Evolutionary conservation across 2,329 filamentous ascomycete species (phyloP).

Genomic region (Atkinsonella hypoxylon): DNA sequence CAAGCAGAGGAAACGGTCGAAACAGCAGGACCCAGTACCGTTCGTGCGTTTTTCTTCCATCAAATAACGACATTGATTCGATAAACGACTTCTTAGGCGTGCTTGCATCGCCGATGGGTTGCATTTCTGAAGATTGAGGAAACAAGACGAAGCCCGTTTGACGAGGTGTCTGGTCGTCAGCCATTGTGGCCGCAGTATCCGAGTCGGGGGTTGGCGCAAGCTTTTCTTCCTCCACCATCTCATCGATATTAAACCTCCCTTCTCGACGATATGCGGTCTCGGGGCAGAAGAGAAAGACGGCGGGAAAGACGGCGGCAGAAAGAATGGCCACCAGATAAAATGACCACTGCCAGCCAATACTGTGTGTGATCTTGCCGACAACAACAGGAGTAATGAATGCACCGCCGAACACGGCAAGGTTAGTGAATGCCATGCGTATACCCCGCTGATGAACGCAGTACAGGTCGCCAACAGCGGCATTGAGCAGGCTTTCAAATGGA

Average conservation of each 20-base stretch:
- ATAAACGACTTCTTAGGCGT: conserved; percentile 44
- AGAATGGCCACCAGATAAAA: conserved; percentile 88
- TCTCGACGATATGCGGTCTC: conserved; percentile 71
- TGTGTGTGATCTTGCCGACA: conserved; percentile 71
- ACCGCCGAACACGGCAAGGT: conserved; percentile 45
- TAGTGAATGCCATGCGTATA: conserved; percentile 71
- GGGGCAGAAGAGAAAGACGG: conserved; percentile 68
- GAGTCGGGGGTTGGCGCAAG: conserved; percentile 3
- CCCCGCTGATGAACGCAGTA: conserved; percentile 82
- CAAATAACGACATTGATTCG: conserved; percentile 57
- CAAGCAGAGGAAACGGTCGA: conserved; percentile 72
- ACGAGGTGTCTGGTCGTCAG: conserved; percentile 4
- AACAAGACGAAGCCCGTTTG: conserved; percentile 18
- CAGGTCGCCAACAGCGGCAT: conserved; percentile 78
- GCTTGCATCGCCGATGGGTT: conserved; percentile 22
- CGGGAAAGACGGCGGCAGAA: conserved; percentile 53
- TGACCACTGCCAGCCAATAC: conserved; percentile 72
- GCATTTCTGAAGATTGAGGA: conserved; percentile 20
- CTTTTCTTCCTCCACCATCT: conserved; percentile 21
- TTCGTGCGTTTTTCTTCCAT: conserved; percentile 72
- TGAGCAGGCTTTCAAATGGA: conserved; percentile 82
- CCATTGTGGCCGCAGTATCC: neutral
- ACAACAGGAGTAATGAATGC: conserved; percentile 69
- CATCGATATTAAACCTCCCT: conserved; percentile 46
- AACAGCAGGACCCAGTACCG: conserved; percentile 51